phyloP scores from a whole-genome alignment of 495 filamentous ascomycete genomes.

The Penicillium psychrofluorescens region DNA sequence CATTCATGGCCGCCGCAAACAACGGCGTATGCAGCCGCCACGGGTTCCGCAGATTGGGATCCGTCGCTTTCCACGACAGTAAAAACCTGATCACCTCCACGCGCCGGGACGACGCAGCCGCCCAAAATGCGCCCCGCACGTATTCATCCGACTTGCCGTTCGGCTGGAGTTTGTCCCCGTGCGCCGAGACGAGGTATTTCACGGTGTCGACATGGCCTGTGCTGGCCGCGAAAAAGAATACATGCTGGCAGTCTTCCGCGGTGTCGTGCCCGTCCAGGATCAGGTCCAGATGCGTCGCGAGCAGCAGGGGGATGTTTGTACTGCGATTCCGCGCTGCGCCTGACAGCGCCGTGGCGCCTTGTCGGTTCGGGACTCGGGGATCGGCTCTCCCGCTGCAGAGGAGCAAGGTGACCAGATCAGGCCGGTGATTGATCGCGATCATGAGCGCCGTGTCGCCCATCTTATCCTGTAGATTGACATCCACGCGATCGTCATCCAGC shows the following conservation, averaged over 20 bases:
- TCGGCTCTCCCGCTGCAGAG: slow-evolving; percentile 6
- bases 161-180: slow-evolving; percentile 12
- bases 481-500: slow-evolving; percentile 9
- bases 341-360: slow-evolving; percentile 12
- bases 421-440: slow-evolving; percentile 5
- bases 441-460: slow-evolving; percentile 13
- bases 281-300: slow-evolving; percentile 13
- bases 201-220: slow-evolving; percentile 14
- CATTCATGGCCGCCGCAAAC: slow-evolving; percentile 10
- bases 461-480: slow-evolving; percentile 17
- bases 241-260: slow-evolving; percentile 13
- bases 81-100: slow-evolving; percentile 11
- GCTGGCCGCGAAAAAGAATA: slow-evolving; percentile 18
- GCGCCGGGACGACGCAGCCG: slow-evolving; percentile 9
- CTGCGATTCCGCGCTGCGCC: slow-evolving; percentile 3
- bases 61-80: slow-evolving; percentile 11
- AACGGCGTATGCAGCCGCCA: slow-evolving; percentile 16
- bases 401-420: slow-evolving; percentile 3
- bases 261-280: slow-evolving; percentile 11
- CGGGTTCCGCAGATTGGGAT: slow-evolving; percentile 14
- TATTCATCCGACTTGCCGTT: slow-evolving; percentile 5
- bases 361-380: slow-evolving; percentile 10
- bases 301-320: slow-evolving; percentile 5
- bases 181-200: slow-evolving; percentile 11
- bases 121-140: slow-evolving; percentile 13